Percentiles rank a stretch among this genome's conserved stretches.
Evolutionary conservation across 768 basidiomycete genomes (phyloP).

Genomic region (Cystobasidium ongulense): DNA sequence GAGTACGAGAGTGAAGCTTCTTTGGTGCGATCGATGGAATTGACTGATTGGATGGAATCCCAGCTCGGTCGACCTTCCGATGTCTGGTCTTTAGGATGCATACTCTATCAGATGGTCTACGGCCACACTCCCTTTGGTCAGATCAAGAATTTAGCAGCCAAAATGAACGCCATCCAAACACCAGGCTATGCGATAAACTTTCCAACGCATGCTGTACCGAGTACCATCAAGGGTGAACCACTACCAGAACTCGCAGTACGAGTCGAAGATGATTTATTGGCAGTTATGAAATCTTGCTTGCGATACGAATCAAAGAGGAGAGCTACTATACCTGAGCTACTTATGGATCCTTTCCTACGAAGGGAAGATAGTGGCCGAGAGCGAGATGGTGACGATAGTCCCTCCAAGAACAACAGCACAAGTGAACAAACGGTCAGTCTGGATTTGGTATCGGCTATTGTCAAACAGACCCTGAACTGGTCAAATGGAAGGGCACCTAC

Average conservation of each 20-base stretch:
- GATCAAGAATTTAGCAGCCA: slow-evolving; percentile 64
- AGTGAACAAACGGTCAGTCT: background rate
- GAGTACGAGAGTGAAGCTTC: slow-evolving; percentile 30
- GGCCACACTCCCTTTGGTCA: slow-evolving; percentile 86
- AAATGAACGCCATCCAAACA: slow-evolving; percentile 91
- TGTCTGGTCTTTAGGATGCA: slow-evolving; percentile 96
- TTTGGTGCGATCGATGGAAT: background rate
- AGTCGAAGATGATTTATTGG: slow-evolving; percentile 69
- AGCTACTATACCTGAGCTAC: slow-evolving; percentile 74
- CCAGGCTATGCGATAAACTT: slow-evolving; percentile 68
- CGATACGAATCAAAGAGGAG: slow-evolving; percentile 70
- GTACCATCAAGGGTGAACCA: slow-evolving; percentile 50
- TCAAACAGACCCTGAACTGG: slow-evolving; percentile 30
- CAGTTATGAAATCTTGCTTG: slow-evolving; percentile 73
- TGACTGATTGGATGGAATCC: background rate
- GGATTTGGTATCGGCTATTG: slow-evolving; percentile 20
- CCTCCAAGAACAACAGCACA: background rate
- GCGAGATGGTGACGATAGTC: background rate
- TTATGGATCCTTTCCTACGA: slow-evolving; percentile 53
- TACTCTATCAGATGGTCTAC: slow-evolving; percentile 97
- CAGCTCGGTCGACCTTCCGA: slow-evolving; percentile 81
- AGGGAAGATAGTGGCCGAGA: slow-evolving; percentile 10
- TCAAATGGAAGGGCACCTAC: slow-evolving; percentile 14
- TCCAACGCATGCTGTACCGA: slow-evolving; percentile 58
- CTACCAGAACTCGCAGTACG: slow-evolving; percentile 60